phyloP scores from a whole-genome alignment of 345 rosid species.

The Hirschfeldia incana region DNA sequence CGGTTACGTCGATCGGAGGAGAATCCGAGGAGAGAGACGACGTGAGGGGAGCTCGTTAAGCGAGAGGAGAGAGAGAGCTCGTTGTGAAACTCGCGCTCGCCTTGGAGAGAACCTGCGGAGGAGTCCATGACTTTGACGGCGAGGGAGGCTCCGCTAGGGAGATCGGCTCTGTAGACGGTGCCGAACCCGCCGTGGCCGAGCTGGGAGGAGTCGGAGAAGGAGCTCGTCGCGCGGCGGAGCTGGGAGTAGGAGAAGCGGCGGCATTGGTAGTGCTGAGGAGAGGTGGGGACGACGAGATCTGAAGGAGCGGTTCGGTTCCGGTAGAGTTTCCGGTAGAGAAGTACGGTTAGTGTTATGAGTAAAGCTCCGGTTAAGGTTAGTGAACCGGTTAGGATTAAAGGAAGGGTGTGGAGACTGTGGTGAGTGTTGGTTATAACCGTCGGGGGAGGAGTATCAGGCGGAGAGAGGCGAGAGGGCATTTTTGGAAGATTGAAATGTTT shows the following conservation, averaged over 20 bases:
- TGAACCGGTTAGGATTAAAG: slow-evolving; percentile 44
- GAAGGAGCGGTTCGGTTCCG: slow-evolving; percentile 80
- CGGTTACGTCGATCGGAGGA: slow-evolving; percentile 57
- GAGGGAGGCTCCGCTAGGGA: slow-evolving; percentile 44
- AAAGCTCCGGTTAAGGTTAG: slow-evolving; percentile 42
- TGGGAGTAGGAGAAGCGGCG: slow-evolving; percentile 75
- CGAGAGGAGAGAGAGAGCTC: slow-evolving; percentile 72
- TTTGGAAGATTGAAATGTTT: slow-evolving; percentile 25
- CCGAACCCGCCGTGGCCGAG: slow-evolving; percentile 98
- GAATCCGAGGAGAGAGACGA: slow-evolving; percentile 69
- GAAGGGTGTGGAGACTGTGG: slow-evolving; percentile 34
- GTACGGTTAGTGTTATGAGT: slow-evolving; percentile 43
- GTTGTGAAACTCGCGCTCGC: slow-evolving; percentile 80
- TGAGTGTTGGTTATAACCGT: slow-evolving; percentile 6
- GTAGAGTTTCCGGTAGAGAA: slow-evolving; percentile 68
- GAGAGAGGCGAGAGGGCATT: slow-evolving; percentile 57
- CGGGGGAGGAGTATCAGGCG: slow-evolving; percentile 13
- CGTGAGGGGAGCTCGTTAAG: slow-evolving; percentile 57
- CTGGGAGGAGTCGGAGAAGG: slow-evolving; percentile 69
- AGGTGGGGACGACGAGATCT: slow-evolving; percentile 47
- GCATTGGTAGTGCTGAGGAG: slow-evolving; percentile 56
- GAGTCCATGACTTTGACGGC: slow-evolving; percentile 79
- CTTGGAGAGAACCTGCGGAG: slow-evolving; percentile 57
- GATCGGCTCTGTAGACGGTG: slow-evolving; percentile 59
- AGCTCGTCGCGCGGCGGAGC: slow-evolving; percentile 77